Percentiles rank a stretch among this genome's conserved stretches.
These are phyloP conservation scores for Quercus phellos DNA, from an alignment of 331 rosid genomes.

Conservation along the genomic window DNA sequence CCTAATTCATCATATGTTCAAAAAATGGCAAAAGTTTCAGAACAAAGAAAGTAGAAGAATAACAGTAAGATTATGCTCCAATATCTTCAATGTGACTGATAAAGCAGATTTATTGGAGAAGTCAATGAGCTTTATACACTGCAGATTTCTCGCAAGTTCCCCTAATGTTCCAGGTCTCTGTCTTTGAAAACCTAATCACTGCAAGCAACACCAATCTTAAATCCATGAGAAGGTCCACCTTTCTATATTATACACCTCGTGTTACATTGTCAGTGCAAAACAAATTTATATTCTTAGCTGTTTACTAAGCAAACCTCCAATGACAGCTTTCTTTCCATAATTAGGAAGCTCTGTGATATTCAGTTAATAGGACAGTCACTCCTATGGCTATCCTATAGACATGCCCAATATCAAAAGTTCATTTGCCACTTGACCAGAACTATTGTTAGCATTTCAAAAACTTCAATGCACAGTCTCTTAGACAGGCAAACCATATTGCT, in stretches of 20 bases:
- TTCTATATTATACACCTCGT: not conserved
- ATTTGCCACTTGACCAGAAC: not conserved
- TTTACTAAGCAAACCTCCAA: not conserved
- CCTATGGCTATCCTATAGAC: not conserved
- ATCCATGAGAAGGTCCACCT: not conserved
- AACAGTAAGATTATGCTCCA: not conserved
- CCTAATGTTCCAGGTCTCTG: not conserved
- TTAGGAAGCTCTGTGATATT: not conserved
- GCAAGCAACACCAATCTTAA: not conserved
- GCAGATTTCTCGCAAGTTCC: not conserved
- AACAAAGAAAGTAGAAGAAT: not conserved
- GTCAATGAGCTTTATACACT: not conserved
- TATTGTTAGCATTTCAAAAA: not conserved
- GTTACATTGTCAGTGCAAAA: not conserved
- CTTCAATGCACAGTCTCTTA: not conserved
- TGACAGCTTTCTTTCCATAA: not conserved
- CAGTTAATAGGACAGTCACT: not conserved
- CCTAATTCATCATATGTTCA: not conserved
- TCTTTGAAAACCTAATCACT: not conserved
- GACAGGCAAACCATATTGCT: conserved; percentile 5
- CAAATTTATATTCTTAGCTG: not conserved
- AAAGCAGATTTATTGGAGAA: not conserved
- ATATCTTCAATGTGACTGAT: not conserved
- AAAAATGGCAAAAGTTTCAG: not conserved
- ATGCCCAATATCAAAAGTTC: not conserved